Evolutionary conservation across 257 asterid genomes (phyloP).

Genomic region (Verbascum thapsus): DNA sequence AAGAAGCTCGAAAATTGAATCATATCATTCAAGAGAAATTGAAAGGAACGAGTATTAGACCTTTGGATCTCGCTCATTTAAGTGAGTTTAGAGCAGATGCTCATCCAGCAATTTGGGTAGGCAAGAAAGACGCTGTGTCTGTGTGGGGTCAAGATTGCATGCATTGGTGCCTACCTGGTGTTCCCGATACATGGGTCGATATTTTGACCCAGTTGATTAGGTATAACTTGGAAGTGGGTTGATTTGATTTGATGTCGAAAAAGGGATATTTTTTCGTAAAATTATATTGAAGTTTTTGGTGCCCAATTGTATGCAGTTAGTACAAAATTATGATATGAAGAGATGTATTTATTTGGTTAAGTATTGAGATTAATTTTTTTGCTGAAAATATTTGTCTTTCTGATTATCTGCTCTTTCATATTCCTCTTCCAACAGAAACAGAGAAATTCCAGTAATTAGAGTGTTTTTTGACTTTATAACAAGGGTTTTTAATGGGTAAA

Average conservation of each 20-base stretch:
- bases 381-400: too few relatives aligned
- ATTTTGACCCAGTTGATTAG: slow-evolving; percentile 65
- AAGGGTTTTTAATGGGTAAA: too few relatives aligned
- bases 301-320: background rate
- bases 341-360: background rate
- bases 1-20: slow-evolving; percentile 77
- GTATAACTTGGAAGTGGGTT: slow-evolving; percentile 44
- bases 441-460: too few relatives aligned
- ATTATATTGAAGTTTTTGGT: background rate
- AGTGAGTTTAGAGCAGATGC: slow-evolving; percentile 94
- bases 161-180: slow-evolving; percentile 99
- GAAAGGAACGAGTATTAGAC: slow-evolving; percentile 53
- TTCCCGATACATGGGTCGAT: slow-evolving; percentile 98
- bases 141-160: slow-evolving; percentile 97
- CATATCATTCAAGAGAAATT: slow-evolving; percentile 60
- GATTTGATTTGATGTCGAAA: slow-evolving; percentile 10
- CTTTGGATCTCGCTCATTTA: slow-evolving; percentile 66
- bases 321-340: background rate
- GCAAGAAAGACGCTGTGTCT: slow-evolving; percentile 87
- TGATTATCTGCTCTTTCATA: too few relatives aligned
- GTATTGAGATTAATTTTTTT: too few relatives aligned
- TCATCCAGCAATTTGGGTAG: slow-evolving; percentile 95
- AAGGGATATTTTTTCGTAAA: background rate
- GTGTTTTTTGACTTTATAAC: too few relatives aligned
- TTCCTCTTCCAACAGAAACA: too few relatives aligned